Evolutionary conservation across 139 green algal species (phyloP).

Genomic region (Closterium sp.): DNA sequence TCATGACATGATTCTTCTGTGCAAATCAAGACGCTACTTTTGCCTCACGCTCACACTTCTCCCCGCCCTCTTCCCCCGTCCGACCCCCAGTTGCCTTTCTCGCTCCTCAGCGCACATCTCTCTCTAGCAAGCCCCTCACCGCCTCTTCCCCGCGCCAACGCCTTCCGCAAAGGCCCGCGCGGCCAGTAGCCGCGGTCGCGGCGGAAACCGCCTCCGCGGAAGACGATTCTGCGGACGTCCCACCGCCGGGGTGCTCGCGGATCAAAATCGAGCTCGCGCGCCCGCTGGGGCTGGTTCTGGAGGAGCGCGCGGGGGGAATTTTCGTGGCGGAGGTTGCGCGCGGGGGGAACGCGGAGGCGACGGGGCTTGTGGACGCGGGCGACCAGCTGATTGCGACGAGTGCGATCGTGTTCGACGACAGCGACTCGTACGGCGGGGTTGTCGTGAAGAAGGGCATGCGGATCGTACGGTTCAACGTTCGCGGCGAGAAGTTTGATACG

Average conservation of each 20-base stretch:
- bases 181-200: not conserved
- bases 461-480: constrained; percentile 41
- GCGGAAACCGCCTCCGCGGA: not conserved
- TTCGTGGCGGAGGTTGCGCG: constrained; percentile 47
- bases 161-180: not conserved
- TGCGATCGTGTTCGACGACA: constrained; percentile 43
- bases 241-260: constrained; percentile 31
- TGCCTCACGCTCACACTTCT: not conserved
- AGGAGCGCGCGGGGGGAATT: constrained; percentile 41
- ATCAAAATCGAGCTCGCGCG: constrained; percentile 28
- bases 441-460: constrained; percentile 44
- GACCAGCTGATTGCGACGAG: constrained; percentile 53
- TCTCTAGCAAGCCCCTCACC: not conserved
- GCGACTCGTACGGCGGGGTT: constrained; percentile 35
- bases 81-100: not conserved
- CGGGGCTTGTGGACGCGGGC: constrained; percentile 39
- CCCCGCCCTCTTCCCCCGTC: not conserved
- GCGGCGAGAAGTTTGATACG: constrained; percentile 43
- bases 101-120: not conserved
- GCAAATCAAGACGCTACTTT: too few relatives aligned
- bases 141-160: not conserved
- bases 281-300: constrained; percentile 43
- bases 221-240: constrained; percentile 2
- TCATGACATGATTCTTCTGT: too few relatives aligned
- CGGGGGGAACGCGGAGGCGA: constrained; percentile 45